Evolutionary conservation across 192 early-diverging fungal species (phyloP), one percentile per base, ranked within the genome.

Genomic region (Backusella tarrabulga): DNA sequence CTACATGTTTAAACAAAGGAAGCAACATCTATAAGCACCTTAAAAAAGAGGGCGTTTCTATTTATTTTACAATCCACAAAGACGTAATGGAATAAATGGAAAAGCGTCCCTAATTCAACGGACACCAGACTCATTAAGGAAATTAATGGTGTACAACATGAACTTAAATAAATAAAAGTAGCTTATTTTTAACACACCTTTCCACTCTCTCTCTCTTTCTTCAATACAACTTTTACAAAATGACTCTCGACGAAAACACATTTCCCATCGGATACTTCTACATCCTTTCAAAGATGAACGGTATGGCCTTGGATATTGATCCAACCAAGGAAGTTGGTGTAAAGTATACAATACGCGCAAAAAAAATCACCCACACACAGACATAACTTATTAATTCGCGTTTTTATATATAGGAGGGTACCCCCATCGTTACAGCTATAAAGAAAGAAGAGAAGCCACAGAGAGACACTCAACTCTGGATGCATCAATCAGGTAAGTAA

Each of bases 181-280:
- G 29, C 14, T 29, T 63, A 29, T 29, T 63, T 29, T 63, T 29
- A 29, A 26, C 21, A 26, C 56, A 29, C 26, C 11, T 29, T 63
- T 29, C 26, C 12, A 15, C 32, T 63, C 26, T 26, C 56, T 14
- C 56, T 29, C 21, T 60, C 23, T 15, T 44, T 44, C 42, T 60
- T 63, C 12, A 29, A 29, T 63, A 50, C 19, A 50, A 7, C 19
- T 50, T 50, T 26, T 29, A 23, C 26, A 63, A 63, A 11, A 72
- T 72, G 71, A 72, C 71, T 72, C 40, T 72, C 26, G 40, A 36
- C 15, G 34, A 35, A 40, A 50, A 72, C 42, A 32, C 29, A 60
- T 78, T 78, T 34, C 77, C 77, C 17, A 34, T 73, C 0, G 77
- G 77, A 15, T 78, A 73, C 66, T 78, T 78, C 44, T 78, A 78